phyloP scores from a whole-genome alignment of 805 yeast genomes.

The Sugiyamaella marilandica region DNA sequence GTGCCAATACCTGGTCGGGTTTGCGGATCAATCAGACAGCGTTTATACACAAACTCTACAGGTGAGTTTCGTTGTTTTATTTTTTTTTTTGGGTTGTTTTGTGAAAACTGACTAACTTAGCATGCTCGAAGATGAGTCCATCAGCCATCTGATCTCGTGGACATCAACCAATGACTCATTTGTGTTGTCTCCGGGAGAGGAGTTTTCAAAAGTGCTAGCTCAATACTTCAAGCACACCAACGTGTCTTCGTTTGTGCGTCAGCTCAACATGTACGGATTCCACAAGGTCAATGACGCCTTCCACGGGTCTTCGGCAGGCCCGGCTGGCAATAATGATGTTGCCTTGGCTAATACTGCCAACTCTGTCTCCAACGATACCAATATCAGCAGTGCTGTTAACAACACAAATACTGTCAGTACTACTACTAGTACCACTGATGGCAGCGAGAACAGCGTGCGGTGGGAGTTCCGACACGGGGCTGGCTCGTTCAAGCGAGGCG shows the following conservation, averaged over 20 bases:
- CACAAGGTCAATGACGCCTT: slow-evolving; percentile 54
- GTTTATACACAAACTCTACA: slow-evolving; percentile 83
- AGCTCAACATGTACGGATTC: slow-evolving; percentile 93
- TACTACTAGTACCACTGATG: neutral
- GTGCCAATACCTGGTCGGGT: slow-evolving; percentile 7
- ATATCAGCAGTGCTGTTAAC: neutral
- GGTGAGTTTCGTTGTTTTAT: slow-evolving; percentile 16
- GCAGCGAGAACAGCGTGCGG: slow-evolving; percentile 17
- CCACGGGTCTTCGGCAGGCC: slow-evolving; percentile 19
- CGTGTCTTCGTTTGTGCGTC: slow-evolving; percentile 88
- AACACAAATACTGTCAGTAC: neutral
- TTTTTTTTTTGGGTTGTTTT: neutral
- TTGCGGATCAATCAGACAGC: slow-evolving; percentile 45
- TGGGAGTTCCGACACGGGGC: slow-evolving; percentile 93
- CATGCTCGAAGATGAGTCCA: slow-evolving; percentile 75
- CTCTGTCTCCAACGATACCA: neutral
- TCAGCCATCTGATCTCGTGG: slow-evolving; percentile 86
- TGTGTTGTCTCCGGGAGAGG: slow-evolving; percentile 78
- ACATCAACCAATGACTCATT: slow-evolving; percentile 64
- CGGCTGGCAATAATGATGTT: neutral
- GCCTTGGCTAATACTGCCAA: neutral
- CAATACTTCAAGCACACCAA: slow-evolving; percentile 88
- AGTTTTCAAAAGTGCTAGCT: slow-evolving; percentile 69
- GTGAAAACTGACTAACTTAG: slow-evolving; percentile 29
- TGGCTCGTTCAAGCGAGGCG: slow-evolving; percentile 75